Percentiles rank a stretch among this genome's conserved stretches.
phyloP scores from a whole-genome alignment of 2,329 filamentous ascomycete genomes.

The Phialophora macrospora region DNA sequence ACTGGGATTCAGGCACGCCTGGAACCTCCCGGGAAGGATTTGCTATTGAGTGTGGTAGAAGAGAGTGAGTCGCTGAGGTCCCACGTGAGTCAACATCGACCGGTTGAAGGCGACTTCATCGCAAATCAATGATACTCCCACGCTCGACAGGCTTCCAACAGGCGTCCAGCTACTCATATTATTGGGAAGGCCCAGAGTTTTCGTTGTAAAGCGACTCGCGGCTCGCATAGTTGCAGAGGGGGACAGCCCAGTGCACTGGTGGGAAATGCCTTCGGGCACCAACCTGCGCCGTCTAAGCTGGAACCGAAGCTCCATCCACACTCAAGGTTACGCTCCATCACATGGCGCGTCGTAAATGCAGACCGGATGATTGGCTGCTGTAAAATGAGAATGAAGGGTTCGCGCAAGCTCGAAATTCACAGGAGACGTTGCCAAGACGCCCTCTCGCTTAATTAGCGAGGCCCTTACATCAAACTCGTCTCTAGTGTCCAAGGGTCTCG shows the following conservation, averaged over 20 bases:
- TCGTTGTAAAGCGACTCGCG: neutral
- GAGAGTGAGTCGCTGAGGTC: neutral
- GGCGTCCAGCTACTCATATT: neutral
- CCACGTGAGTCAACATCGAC: neutral
- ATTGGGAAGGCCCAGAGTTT: neutral
- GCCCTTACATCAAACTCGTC: slow-evolving; percentile 1
- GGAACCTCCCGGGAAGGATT: neutral
- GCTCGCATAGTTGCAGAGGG: neutral
- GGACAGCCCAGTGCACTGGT: neutral
- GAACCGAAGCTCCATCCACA: neutral
- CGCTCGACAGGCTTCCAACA: neutral
- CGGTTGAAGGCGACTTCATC: neutral
- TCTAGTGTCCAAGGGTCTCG: neutral
- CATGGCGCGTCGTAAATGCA: neutral
- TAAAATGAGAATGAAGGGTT: neutral
- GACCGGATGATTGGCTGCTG: neutral
- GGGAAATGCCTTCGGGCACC: neutral
- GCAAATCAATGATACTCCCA: neutral
- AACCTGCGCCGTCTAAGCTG: neutral
- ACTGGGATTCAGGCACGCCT: neutral
- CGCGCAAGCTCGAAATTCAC: neutral
- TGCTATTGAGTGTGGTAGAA: neutral
- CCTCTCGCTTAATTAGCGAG: neutral
- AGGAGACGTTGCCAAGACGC: slow-evolving; percentile 1
- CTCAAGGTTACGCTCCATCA: neutral